Base-by-base conservation (phyloP, 148 eudicot genomes). In the Salicornia ramosissima region DNA sequence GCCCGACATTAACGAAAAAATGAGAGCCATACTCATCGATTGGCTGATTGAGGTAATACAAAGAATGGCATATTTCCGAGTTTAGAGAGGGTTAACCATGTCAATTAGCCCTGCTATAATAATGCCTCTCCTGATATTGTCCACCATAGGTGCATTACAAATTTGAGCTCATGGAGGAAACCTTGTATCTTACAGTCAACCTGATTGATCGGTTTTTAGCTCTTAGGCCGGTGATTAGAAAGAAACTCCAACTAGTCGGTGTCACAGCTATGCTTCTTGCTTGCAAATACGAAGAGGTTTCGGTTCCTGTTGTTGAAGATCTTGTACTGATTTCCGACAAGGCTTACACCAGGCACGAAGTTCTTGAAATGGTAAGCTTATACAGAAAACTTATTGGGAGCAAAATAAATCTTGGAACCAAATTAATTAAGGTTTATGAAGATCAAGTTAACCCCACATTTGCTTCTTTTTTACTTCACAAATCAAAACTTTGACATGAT, bases 101-200 rank as follows among this genome's bases (percentile, higher is more conserved):
- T 63, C 57, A 1, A 21, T 5, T 3, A 16, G 6, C 26, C 33
- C 24, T 18, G 21, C 40, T 64, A n/a, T n/a, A n/a, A n/a, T n/a
- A 56, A 57, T 16, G 2, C 2, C 2, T 67, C 40, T 72, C 61
- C 40, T 72, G 26, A n/a, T 68, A 19, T 29, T 49, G 25, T 10
- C 22, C 16, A 34, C 19, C 40, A 47, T 75, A 92, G 97, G 96
- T 92, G 28, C 97, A 92, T 75, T 80, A 92, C 83, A 90, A 86
- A 75, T 92, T 92, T 56, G 96, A 90, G 69, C 70, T 92, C 81
- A 85, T 86, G 96, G 94, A 92, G 30, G 97, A 92, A 87, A 90
- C 97, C 7, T 67, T 92, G 21, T 92, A 80, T 70, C 83, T 92
- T 24, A 92, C 94, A 2, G 88, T 92, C 36, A 87, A 84, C 72